Percentiles rank a stretch among this genome's conserved stretches.
Evolutionary conservation across 2,329 filamentous ascomycete genomes (phyloP).

Genomic region (Periconia macrospinosa): DNA sequence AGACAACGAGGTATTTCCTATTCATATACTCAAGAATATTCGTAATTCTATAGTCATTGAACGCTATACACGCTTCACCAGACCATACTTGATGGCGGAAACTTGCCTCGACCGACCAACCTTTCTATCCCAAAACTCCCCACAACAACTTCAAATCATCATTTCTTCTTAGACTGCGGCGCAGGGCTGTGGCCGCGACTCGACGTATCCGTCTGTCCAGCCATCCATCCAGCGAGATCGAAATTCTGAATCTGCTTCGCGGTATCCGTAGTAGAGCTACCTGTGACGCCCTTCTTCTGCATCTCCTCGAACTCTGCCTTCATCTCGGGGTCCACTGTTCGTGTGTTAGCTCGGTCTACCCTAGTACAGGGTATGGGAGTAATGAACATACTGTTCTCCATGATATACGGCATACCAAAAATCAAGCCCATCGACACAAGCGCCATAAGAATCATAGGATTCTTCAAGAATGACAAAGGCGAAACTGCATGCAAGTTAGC

Average conservation of each 20-base stretch:
- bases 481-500: constrained; percentile 60
- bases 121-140: too few species aligned
- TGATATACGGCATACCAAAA: constrained; percentile 89
- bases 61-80: too few species aligned
- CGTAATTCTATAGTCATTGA: too few species aligned
- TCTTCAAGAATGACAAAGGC: constrained; percentile 81
- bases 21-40: too few species aligned
- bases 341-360: constrained; percentile 10
- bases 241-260: constrained; percentile 63
- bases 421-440: constrained; percentile 81
- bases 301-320: constrained; percentile 89
- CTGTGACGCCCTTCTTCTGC: constrained; percentile 74
- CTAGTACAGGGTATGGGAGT: neutral
- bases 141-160: constrained; percentile 1
- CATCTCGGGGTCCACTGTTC: constrained; percentile 91
- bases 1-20: too few species aligned
- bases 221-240: constrained; percentile 70
- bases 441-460: constrained; percentile 94
- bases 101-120: too few species aligned
- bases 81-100: too few species aligned
- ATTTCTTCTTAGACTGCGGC: constrained; percentile 19
- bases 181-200: constrained; percentile 32
- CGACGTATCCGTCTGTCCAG: constrained; percentile 52
- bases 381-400: constrained; percentile 83
- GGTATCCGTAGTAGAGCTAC: constrained; percentile 32